These are phyloP conservation scores for Penicillium ucsense DNA, from an alignment of 495 filamentous ascomycete species.

Conservation along the genomic window DNA sequence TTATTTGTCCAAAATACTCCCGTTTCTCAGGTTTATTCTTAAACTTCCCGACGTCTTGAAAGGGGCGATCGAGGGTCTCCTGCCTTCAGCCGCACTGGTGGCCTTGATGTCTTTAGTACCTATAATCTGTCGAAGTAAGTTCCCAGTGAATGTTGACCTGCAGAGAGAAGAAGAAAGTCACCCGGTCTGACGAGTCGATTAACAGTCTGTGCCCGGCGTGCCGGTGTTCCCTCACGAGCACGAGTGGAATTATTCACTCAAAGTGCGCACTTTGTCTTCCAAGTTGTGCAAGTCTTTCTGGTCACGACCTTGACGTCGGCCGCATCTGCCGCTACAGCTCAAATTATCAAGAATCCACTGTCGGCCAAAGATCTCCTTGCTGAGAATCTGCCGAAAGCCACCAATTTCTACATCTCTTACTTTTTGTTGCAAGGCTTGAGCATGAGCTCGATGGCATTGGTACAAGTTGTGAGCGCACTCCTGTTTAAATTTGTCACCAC, in stretches of 20 bases:
- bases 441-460: slow-evolving; percentile 58
- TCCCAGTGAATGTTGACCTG: too few relatives aligned
- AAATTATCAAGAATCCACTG: slow-evolving; percentile 57
- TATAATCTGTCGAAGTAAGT: slow-evolving; percentile 65
- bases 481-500: slow-evolving; percentile 68
- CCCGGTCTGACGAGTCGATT: too few relatives aligned
- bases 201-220: slow-evolving; percentile 57
- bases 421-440: slow-evolving; percentile 81
- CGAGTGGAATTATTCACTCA: slow-evolving; percentile 78
- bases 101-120: slow-evolving; percentile 83
- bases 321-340: slow-evolving; percentile 52
- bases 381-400: slow-evolving; percentile 63
- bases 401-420: slow-evolving; percentile 87
- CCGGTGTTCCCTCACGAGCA: slow-evolving; percentile 67
- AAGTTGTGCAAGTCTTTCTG: slow-evolving; percentile 85
- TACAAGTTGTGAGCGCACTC: slow-evolving; percentile 63
- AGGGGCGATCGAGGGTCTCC: slow-evolving; percentile 69
- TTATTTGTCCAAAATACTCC: slow-evolving; percentile 48
- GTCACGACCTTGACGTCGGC: slow-evolving; percentile 69
- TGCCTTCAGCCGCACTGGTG: slow-evolving; percentile 67
- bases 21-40: slow-evolving; percentile 60
- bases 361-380: slow-evolving; percentile 57
- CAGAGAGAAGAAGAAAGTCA: too few relatives aligned
- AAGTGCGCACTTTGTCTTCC: slow-evolving; percentile 83
- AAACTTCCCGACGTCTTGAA: slow-evolving; percentile 59